These are phyloP conservation scores for Fimicolochytrium jonesii DNA, from an alignment of 192 early-diverging fungal genomes.

Conservation along the genomic window DNA sequence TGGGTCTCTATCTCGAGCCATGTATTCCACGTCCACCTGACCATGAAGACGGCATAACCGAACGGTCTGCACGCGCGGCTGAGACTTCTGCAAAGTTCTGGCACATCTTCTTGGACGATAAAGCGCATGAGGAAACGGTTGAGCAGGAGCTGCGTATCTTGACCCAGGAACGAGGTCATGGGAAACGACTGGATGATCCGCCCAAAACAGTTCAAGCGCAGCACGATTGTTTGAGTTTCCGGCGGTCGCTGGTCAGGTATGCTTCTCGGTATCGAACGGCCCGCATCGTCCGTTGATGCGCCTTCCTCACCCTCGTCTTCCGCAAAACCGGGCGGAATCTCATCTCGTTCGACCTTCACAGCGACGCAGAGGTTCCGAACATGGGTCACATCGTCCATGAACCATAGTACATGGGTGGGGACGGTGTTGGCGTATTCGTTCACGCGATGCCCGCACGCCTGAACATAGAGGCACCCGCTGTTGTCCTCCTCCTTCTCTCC, in stretches of 20 bases:
- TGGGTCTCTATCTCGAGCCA: background rate
- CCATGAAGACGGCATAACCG: conserved; percentile 28
- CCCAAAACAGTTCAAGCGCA: conserved; percentile 30
- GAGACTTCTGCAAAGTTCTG: conserved; percentile 20
- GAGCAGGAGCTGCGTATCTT: conserved; percentile 8
- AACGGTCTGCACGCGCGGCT: conserved; percentile 15
- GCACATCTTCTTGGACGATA: conserved; percentile 18
- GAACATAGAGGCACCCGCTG: background rate
- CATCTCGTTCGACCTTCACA: background rate
- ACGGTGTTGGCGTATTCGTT: background rate
- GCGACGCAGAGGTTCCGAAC: conserved; percentile 6
- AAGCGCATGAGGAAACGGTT: conserved; percentile 39
- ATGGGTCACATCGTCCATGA: conserved; percentile 18
- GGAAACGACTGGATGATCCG: conserved; percentile 29
- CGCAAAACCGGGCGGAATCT: no score
- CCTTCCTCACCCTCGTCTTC: background rate
- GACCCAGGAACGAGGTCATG: conserved; percentile 22
- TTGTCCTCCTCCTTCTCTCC: background rate
- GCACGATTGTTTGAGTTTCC: conserved; percentile 11
- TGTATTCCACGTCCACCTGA: conserved; percentile 29
- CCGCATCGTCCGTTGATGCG: no score
- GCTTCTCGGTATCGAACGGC: no score
- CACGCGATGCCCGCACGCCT: background rate
- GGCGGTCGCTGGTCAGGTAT: background rate
- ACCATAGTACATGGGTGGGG: background rate